phyloP scores from a whole-genome alignment of 2,329 filamentous ascomycete genomes.

The Alternaria sp. region DNA sequence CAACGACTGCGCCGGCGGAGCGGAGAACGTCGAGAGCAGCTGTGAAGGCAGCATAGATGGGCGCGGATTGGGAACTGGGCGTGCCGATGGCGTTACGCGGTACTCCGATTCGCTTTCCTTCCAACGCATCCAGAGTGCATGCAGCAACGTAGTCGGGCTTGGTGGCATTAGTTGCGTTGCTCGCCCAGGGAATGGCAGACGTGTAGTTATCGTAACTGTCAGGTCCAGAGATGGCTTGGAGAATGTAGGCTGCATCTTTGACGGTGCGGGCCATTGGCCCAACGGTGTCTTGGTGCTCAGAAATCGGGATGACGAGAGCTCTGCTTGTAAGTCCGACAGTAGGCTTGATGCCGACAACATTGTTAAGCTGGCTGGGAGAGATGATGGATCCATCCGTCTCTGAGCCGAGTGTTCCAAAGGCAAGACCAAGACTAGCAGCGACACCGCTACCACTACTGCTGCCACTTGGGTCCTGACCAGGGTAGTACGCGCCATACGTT shows the following conservation, averaged over 20 bases:
- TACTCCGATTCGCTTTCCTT: constrained; percentile 68
- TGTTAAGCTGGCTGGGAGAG: constrained; percentile 62
- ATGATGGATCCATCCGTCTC: constrained; percentile 71
- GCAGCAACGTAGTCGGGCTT: constrained; percentile 68
- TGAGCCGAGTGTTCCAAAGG: constrained; percentile 65
- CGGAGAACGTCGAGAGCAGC: constrained; percentile 60
- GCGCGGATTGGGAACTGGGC: constrained; percentile 37
- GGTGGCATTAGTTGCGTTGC: constrained; percentile 44
- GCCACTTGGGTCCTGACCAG: constrained; percentile 62
- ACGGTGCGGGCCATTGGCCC: constrained; percentile 66
- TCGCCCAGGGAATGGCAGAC: constrained; percentile 59
- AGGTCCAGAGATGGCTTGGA: constrained; percentile 64
- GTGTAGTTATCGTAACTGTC: constrained; percentile 65
- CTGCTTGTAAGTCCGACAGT: constrained; percentile 70
- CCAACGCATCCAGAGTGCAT: constrained; percentile 60
- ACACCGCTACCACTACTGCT: constrained; percentile 64
- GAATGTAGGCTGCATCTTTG: constrained; percentile 63
- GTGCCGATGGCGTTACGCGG: constrained; percentile 64
- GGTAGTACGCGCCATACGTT: constrained; percentile 66
- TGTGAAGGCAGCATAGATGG: constrained; percentile 62
- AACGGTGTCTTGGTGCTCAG: constrained; percentile 62
- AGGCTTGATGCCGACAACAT: constrained; percentile 67
- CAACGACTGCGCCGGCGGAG: constrained; percentile 64
- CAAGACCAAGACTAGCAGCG: constrained; percentile 64
- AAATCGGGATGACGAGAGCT: constrained; percentile 70